Evolutionary conservation across 1,139 yeast genomes (phyloP).

Genomic region (Saccharomyces hybrid): DNA sequence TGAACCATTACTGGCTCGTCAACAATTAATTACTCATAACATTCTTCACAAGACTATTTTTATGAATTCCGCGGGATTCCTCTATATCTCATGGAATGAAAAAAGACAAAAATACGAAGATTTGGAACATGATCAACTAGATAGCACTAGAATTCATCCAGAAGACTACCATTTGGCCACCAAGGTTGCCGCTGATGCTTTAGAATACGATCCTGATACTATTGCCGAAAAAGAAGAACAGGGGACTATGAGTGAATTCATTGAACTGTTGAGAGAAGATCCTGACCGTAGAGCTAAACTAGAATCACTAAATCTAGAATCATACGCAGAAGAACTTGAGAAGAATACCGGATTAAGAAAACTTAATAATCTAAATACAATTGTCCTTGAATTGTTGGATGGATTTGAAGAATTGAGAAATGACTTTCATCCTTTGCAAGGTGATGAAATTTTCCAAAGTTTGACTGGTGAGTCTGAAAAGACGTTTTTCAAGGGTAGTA

Average conservation of each 20-base stretch:
- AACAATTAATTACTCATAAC: conserved; percentile 72
- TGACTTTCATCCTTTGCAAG: conserved; percentile 58
- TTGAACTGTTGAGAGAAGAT: conserved; percentile 71
- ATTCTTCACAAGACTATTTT: conserved; percentile 74
- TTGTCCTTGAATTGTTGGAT: conserved; percentile 78
- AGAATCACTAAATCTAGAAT: conserved; percentile 81
- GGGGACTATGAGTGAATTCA: conserved; percentile 66
- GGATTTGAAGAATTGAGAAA: conserved; percentile 82
- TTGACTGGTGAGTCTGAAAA: conserved; percentile 80
- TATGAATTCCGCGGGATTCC: conserved; percentile 85
- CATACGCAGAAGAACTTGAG: conserved; percentile 89
- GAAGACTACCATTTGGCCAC: conserved; percentile 94
- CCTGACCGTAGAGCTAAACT: conserved; percentile 51
- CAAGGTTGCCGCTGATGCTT: conserved; percentile 96
- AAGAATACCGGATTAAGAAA: conserved; percentile 39
- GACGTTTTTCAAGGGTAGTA: conserved; percentile 58
- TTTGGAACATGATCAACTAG: conserved; percentile 69
- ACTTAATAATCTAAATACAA: conserved; percentile 41
- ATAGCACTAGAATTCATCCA: conserved; percentile 94
- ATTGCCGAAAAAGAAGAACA: conserved; percentile 63
- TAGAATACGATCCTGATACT: conserved; percentile 93
- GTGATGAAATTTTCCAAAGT: conserved; percentile 73
- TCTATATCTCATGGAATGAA: conserved; percentile 62
- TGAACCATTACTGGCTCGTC: conserved; percentile 56
- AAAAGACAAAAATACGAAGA: conserved; percentile 42